Evolutionary conservation across 2,329 filamentous ascomycete species (phyloP), one percentile per base, ranked within the genome.

Genomic region (Ophiostoma tasmaniense): DNA sequence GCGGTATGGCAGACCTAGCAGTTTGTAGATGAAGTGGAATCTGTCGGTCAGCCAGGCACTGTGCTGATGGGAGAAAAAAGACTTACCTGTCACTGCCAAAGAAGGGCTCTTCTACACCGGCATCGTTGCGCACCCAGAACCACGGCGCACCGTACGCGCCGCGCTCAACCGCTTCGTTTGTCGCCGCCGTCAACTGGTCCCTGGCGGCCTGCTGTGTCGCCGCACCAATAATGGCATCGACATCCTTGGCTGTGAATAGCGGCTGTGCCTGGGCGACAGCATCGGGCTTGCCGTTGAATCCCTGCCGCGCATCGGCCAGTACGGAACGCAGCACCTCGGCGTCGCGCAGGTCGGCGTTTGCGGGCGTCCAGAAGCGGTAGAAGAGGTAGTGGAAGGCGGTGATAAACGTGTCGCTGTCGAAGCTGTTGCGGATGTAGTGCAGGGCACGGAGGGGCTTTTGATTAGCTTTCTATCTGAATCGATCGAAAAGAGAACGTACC

Each of bases 121-220:
- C 76, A 1, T 75, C 76, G 73, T 89, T 86, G 22, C 81, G 82
- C 2, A 88, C 90, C 84, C 87, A 88, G 71, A 91, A 81, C 90
- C 91, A 94, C 1, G 91, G 91, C 66, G 87, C 86, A 0, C 91
- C 91, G 77, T 91, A 94, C 0, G 90, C 91, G 0, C 90, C 91
- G 66, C 79, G 80, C 50, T 85, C 83, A 20, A 91, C 76, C 0
- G 85, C 89, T 72, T 82, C 81, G 70, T 85, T 81, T 22, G 90
- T 93, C 61, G 83, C 82, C 2, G 77, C 80, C 61, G 81, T 82
- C 67, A 90, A 77, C 67, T 70, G 68, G 30, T 75, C 73, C 73
- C 81, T 81, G 69, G 75, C 73, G 67, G 84, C 78, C 4, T 82
- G 80, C 28, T 81, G 81, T 7, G 75, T 78, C 0, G 84, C 81